Conservation (phyloP, 441 rosid species). For the Aleurites moluccanus region DNA sequence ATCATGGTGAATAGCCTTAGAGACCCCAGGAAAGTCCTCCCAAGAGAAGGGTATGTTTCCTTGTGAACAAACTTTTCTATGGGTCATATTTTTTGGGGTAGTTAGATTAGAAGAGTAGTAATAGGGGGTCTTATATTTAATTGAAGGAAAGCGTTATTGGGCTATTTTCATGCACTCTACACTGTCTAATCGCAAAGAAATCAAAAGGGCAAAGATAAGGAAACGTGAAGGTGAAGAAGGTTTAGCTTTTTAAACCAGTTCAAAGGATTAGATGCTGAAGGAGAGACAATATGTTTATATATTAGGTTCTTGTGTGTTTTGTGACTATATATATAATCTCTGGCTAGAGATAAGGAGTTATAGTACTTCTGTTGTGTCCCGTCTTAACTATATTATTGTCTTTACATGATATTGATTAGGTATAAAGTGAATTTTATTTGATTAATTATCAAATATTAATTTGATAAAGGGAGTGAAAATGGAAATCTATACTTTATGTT, state of each 20-base stretch:
- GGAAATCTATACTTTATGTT: too few relatives aligned
- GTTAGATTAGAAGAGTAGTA: neutral
- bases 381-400: too few relatives aligned
- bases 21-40: conserved; percentile 61
- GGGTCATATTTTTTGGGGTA: conserved; percentile 32
- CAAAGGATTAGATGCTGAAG: conserved; percentile 32
- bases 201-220: conserved; percentile 30
- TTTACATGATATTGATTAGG: too few relatives aligned
- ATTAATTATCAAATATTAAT: too few relatives aligned
- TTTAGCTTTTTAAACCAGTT: conserved; percentile 28
- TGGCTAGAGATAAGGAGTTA: neutral
- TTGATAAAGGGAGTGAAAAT: too few relatives aligned
- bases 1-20: conserved; percentile 33
- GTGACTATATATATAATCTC: neutral
- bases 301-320: conserved; percentile 22
- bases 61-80: conserved; percentile 46
- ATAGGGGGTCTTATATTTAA: neutral
- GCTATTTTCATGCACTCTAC: conserved; percentile 32
- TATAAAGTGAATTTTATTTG: too few relatives aligned
- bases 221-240: conserved; percentile 44
- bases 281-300: conserved; percentile 18
- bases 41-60: conserved; percentile 67
- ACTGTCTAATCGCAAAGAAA: conserved; percentile 31
- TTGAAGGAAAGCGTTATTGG: neutral
- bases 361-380: too few relatives aligned